Conservation (phyloP, 225 moss, liverwort and hornwort species). For the Ulota crispa region DNA sequence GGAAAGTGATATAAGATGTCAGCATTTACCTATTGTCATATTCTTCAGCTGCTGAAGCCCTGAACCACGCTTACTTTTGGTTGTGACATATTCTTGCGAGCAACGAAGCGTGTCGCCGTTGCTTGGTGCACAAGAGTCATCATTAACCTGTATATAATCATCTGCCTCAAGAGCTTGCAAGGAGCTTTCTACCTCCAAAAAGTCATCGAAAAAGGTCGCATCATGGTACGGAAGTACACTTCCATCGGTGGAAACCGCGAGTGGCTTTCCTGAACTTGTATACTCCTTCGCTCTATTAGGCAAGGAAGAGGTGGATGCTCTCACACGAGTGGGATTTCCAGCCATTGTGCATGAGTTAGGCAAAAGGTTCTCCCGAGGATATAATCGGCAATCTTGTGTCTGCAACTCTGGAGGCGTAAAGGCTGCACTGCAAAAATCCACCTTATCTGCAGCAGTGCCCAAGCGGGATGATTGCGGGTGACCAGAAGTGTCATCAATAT, state of each 20-base stretch:
- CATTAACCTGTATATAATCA: slow-evolving; percentile 17
- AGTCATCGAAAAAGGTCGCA: slow-evolving; percentile 53
- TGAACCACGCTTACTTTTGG: slow-evolving; percentile 30
- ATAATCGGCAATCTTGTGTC: slow-evolving; percentile 10
- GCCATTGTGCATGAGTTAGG: slow-evolving; percentile 21
- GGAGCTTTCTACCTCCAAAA: slow-evolving; percentile 64
- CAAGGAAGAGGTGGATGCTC: slow-evolving; percentile 51
- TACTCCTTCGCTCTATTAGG: slow-evolving; percentile 29
- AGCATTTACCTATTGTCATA: slow-evolving; percentile 36
- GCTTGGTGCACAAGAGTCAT: slow-evolving; percentile 35
- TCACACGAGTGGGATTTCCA: slow-evolving; percentile 20
- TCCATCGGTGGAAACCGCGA: slow-evolving; percentile 47
- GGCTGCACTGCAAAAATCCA: slow-evolving; percentile 6
- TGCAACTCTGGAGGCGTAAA: slow-evolving; percentile 3
- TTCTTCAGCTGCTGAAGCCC: slow-evolving; percentile 43
- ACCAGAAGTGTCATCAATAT: slow-evolving; percentile 19
- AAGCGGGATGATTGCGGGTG: slow-evolving; percentile 15
- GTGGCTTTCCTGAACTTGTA: slow-evolving; percentile 24
- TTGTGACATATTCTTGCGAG: slow-evolving; percentile 35
- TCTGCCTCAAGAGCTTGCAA: slow-evolving; percentile 48
- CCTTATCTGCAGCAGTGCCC: background rate
- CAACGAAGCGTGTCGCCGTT: slow-evolving; percentile 28
- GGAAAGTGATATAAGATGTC: background rate
- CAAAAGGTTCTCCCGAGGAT: slow-evolving; percentile 20
- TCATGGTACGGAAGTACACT: slow-evolving; percentile 38